phyloP scores from a whole-genome alignment of 805 yeast species.

The Wickerhamomyces kurtzmanii region DNA sequence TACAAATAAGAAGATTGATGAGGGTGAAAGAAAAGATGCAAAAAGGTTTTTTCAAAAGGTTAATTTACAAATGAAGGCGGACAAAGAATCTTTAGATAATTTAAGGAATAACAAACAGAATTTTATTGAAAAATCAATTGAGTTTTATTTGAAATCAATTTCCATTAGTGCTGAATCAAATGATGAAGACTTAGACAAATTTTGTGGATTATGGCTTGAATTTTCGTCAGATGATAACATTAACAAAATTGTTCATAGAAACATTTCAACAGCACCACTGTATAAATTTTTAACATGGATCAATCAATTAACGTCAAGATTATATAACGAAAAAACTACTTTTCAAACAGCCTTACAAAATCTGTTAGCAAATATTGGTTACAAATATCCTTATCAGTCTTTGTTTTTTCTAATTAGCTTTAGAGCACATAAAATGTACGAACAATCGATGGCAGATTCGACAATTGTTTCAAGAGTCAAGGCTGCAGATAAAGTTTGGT shows the following conservation, averaged over 20 bases:
- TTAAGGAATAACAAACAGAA: constrained; percentile 26
- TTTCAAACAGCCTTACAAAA: constrained; percentile 49
- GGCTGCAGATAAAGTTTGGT: constrained; percentile 44
- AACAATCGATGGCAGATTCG: constrained; percentile 22
- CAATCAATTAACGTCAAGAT: constrained; percentile 68
- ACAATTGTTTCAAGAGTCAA: constrained; percentile 33
- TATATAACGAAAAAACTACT: constrained; percentile 33
- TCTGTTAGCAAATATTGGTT: constrained; percentile 36
- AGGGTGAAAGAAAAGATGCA: constrained; percentile 41
- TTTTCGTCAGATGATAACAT: constrained; percentile 34
- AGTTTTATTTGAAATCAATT: constrained; percentile 50
- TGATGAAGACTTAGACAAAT: constrained; percentile 58
- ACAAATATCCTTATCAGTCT: constrained; percentile 64
- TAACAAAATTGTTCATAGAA: constrained; percentile 28
- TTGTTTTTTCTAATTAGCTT: constrained; percentile 54
- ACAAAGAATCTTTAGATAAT: constrained; percentile 31
- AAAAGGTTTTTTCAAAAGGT: constrained; percentile 40
- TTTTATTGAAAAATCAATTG: constrained; percentile 44
- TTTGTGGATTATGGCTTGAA: constrained; percentile 79
- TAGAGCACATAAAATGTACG: constrained; percentile 29
- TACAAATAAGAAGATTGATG: constrained; percentile 27
- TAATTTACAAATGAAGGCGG: constrained; percentile 36
- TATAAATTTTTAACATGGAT: constrained; percentile 70
- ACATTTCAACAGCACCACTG: constrained; percentile 37
- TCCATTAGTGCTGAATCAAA: constrained; percentile 29